A percentile compares a stretch with the other conserved stretches of the same genome.
Conservation (phyloP, 2,329 filamentous ascomycete genomes). For the Plectosphaerella sp. region DNA sequence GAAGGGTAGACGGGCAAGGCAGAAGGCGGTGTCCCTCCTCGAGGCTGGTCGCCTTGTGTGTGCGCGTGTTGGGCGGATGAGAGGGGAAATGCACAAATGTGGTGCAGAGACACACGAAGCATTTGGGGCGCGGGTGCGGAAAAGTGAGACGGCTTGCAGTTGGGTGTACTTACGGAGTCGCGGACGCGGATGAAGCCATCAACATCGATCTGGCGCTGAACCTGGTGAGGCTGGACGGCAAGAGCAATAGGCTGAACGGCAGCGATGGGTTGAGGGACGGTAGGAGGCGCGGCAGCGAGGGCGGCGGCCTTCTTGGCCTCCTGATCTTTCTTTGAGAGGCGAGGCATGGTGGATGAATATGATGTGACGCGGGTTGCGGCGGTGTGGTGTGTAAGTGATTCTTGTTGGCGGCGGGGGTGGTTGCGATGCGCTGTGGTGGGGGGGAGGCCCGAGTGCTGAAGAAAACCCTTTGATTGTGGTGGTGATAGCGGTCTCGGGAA, state of each 20-base stretch:
- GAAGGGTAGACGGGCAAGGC: too few species aligned
- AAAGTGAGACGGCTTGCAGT: conserved; percentile 6
- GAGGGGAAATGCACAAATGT: not conserved
- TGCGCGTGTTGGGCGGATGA: not conserved
- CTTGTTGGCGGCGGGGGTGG: not conserved
- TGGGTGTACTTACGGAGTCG: conserved; percentile 64
- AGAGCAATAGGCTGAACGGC: not conserved
- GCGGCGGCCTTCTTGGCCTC: conserved; percentile 30
- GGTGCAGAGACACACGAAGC: not conserved
- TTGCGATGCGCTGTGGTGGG: not conserved
- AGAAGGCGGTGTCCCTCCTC: not conserved
- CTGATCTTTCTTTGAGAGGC: conserved; percentile 39
- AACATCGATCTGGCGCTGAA: conserved; percentile 49
- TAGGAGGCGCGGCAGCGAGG: conserved; percentile 31
- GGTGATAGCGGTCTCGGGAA: not conserved
- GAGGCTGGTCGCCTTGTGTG: not conserved
- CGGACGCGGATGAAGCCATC: conserved; percentile 77
- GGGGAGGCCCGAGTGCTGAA: not conserved
- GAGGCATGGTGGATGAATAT: conserved; percentile 32
- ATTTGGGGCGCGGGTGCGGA: conserved; percentile 8
- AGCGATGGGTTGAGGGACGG: conserved; percentile 3
- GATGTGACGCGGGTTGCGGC: conserved; percentile 4
- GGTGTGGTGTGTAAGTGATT: not conserved
- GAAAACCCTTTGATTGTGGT: not conserved
- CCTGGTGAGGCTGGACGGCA: conserved; percentile 13